A percentile compares a stretch with the other conserved stretches of the same genome.
phyloP scores from a whole-genome alignment of 1,284 basidiomycete species.

The Ustilago shanxiensis region DNA sequence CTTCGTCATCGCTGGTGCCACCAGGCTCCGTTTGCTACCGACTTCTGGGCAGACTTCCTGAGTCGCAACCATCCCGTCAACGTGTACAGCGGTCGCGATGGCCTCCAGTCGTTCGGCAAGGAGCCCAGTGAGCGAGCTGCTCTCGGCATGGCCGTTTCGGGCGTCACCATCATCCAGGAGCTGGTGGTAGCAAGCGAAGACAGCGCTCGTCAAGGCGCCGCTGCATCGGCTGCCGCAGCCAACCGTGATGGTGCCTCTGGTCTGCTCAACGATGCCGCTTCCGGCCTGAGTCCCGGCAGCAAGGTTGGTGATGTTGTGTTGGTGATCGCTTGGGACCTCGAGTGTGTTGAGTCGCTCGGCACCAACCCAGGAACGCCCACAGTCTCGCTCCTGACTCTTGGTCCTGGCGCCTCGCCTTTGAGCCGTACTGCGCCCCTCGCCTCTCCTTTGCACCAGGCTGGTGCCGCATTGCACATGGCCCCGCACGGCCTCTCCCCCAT shows the following conservation, averaged over 20 bases:
- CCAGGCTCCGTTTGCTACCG: conserved; percentile 69
- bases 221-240: not conserved
- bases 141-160: conserved; percentile 67
- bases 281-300: conserved; percentile 63
- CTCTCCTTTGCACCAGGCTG: conserved; percentile 43
- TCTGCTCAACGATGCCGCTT: conserved; percentile 32
- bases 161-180: conserved; percentile 70
- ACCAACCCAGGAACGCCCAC: conserved; percentile 59
- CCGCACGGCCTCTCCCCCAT: conserved; percentile 39
- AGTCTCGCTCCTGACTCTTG: conserved; percentile 59
- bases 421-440: conserved; percentile 34
- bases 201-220: conserved; percentile 8
- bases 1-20: conserved; percentile 64
- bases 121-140: conserved; percentile 67
- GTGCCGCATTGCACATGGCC: conserved; percentile 24
- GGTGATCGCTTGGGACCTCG: conserved; percentile 70
- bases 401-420: conserved; percentile 41
- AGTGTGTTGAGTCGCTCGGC: conserved; percentile 65
- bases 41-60: conserved; percentile 70
- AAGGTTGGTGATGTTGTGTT: conserved; percentile 70
- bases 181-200: conserved; percentile 67
- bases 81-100: conserved; percentile 54
- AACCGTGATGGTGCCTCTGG: conserved; percentile 24
- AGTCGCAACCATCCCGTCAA: conserved; percentile 68
- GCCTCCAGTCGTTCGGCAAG: conserved; percentile 66